Percentiles rank a stretch among this genome's conserved stretches.
phyloP scores from a whole-genome alignment of 2,329 filamentous ascomycete species.

The Aspergillus sp. region DNA sequence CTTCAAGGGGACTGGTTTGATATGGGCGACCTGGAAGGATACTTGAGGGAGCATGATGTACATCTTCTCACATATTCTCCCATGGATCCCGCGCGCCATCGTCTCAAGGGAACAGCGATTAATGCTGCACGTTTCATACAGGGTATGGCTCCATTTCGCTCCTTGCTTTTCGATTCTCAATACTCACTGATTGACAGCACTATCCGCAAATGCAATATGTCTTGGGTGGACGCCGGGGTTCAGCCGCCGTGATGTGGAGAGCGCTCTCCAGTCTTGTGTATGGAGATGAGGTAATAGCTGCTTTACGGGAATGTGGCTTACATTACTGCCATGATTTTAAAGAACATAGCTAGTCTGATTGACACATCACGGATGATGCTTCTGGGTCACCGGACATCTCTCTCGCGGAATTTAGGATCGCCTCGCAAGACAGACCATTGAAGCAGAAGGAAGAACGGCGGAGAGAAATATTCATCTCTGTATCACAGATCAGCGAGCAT shows the following conservation, averaged over 20 bases:
- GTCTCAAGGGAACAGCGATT: neutral
- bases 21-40: conserved; percentile 26
- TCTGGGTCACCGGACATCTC: neutral
- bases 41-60: conserved; percentile 22
- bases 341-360: too few species aligned
- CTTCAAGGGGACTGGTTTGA: conserved; percentile 30
- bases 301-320: neutral
- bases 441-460: too few species aligned
- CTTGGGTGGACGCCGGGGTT: conserved; percentile 31
- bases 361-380: neutral
- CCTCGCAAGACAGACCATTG: too few species aligned
- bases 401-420: too few species aligned
- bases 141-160: conserved; percentile 6
- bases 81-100: neutral
- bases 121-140: conserved; percentile 23
- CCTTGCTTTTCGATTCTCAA: neutral
- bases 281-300: neutral
- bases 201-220: conserved; percentile 24
- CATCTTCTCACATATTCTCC: conserved; percentile 14
- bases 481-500: too few species aligned
- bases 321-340: neutral
- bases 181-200: conserved; percentile 18
- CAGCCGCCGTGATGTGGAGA: conserved; percentile 24
- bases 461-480: too few species aligned
- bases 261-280: conserved; percentile 13